phyloP scores from a whole-genome alignment of 2,329 filamentous ascomycete species.

The Pestalotiopsis sp. region DNA sequence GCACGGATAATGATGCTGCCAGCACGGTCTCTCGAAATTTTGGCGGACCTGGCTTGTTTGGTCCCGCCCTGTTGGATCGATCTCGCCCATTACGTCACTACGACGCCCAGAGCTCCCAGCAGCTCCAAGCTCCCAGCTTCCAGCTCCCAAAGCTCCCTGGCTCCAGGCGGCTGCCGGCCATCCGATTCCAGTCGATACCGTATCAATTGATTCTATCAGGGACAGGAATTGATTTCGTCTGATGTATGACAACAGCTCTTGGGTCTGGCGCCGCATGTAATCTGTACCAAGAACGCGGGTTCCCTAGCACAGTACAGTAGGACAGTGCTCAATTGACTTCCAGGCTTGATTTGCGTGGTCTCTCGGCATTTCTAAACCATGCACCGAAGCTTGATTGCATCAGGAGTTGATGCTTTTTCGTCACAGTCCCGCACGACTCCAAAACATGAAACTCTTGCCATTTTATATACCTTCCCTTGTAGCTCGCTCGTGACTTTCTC shows the following conservation, averaged over 20 bases:
- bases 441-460: not conserved
- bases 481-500: not conserved
- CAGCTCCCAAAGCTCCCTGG: not conserved
- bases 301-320: not conserved
- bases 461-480: not conserved
- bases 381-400: constrained; percentile 8
- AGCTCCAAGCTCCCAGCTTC: not conserved
- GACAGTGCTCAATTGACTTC: not conserved
- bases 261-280: not conserved
- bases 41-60: too few relatives aligned
- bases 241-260: not conserved
- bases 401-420: not conserved
- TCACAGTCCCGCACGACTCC: not conserved
- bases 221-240: too few relatives aligned
- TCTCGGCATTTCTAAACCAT: constrained; percentile 1
- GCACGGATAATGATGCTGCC: too few relatives aligned
- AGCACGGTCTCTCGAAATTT: too few relatives aligned
- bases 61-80: too few relatives aligned
- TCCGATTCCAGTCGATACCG: not conserved
- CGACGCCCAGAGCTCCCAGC: not conserved
- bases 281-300: not conserved
- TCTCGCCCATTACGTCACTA: constrained; percentile 11
- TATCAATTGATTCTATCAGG: not conserved
- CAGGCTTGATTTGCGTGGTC: constrained; percentile 1
- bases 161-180: not conserved